These are phyloP conservation scores for Tetrahymena malaccensis DNA, from an alignment of 73 alveolate genomes.

Conservation along the genomic window DNA sequence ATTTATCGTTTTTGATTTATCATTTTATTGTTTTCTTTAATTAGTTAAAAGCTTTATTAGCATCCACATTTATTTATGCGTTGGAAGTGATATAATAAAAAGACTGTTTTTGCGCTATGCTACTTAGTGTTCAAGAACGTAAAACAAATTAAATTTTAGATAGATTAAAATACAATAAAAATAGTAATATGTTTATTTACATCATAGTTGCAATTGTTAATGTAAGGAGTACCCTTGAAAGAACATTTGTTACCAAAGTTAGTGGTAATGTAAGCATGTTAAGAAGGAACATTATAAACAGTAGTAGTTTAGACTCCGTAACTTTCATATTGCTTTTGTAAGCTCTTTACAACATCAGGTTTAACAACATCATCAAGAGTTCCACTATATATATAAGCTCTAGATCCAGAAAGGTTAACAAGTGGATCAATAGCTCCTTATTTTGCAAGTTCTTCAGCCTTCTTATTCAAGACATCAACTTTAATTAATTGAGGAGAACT, in stretches of 20 bases:
- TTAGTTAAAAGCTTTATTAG: not conserved
- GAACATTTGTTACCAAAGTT: constrained; percentile 28
- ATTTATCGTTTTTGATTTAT: too few relatives aligned
- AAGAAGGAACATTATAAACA: constrained; percentile 19
- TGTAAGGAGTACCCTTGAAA: constrained; percentile 29
- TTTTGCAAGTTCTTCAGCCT: constrained; percentile 2
- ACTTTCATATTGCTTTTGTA: not conserved
- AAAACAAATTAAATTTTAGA: too few relatives aligned
- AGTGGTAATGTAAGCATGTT: constrained; percentile 46
- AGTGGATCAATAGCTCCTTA: constrained; percentile 11
- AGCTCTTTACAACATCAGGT: constrained; percentile 14
- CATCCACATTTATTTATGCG: not conserved
- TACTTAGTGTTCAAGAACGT: not conserved
- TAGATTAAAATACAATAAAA: not conserved
- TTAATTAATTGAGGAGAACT: not conserved
- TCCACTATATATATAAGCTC: constrained; percentile 40
- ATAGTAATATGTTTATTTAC: not conserved
- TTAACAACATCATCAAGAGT: constrained; percentile 13
- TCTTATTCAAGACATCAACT: not conserved
- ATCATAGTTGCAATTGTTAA: constrained; percentile 39
- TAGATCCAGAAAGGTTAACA: not conserved
- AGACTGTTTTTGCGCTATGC: not conserved
- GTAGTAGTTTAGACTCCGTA: constrained; percentile 4
- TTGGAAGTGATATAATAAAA: not conserved
- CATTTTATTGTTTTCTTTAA: not conserved